Evolutionary conservation across 768 basidiomycete species (phyloP), one percentile per base, ranked within the genome.

Genomic region (Termitomyces sp.): DNA sequence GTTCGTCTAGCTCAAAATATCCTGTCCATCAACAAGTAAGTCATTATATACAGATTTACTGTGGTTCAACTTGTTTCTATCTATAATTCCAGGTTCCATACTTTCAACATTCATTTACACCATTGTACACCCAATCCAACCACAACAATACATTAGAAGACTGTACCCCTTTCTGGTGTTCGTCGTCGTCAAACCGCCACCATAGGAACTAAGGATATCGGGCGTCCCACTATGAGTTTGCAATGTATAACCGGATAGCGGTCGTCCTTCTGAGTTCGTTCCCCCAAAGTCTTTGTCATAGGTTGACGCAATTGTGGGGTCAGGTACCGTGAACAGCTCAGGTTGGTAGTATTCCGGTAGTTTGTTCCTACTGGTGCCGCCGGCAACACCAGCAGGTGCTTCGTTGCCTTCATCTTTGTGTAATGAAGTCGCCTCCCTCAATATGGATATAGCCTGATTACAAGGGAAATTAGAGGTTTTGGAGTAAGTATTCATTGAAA

Each of bases 321-420:
- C 84, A 0, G 87, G 78, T 3, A 88, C 77, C 50, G 88, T 78
- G 71, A 84, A 91, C 2, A 90, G 90, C 58, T 91, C 86, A 0
- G 89, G 89, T 31, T 77, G 79, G 64, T 89, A 86, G 67, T 83
- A 88, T 53, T 89, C 79, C 4, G 87, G 88, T 7, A 84, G 79
- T 38, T 84, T 80, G 44, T 76, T 76, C 25, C 70, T 62, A 29
- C 69, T 61, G 38, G 41, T 51, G 45, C 38, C 50, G 15, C 36
- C 29, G 12, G 29, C 46, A 50, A 40, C 62, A 47, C 32, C 51
- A 32, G 27, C 40, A 53, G 52, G 64, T 58, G 56, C 73, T 33
- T 74, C 78, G 41, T 82, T 82, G 25, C 81, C 85, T 0, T 83
- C 81, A 43, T 83, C 84, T n/a, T n/a, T n/a, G n/a, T n/a, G n/a